A percentile compares a stretch with the other conserved stretches of the same genome.
Conservation (phyloP, 1,284 basidiomycete genomes). For the Rhodotorula sp. region DNA sequence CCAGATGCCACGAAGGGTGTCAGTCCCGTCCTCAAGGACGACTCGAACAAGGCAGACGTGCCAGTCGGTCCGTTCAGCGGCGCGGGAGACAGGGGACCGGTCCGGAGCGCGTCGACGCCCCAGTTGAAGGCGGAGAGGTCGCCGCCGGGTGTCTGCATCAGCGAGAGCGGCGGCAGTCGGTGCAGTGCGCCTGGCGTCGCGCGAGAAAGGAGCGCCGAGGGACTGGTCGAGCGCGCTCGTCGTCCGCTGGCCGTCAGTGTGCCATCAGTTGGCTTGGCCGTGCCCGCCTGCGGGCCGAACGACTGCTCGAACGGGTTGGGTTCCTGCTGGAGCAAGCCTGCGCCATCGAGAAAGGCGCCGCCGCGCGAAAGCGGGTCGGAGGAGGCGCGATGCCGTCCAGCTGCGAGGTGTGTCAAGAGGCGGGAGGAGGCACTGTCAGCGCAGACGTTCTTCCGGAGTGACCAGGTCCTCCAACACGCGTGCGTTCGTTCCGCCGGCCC, state of each 20-base stretch:
- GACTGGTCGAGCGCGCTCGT: constrained; percentile 38
- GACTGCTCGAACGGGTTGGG: constrained; percentile 96
- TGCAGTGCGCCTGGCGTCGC: constrained; percentile 19
- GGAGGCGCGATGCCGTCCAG: constrained; percentile 31
- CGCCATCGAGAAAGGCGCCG: constrained; percentile 30
- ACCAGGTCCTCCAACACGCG: neutral
- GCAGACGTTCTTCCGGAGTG: neutral
- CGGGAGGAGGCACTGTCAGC: neutral
- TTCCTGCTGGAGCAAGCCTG: constrained; percentile 59
- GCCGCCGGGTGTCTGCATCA: constrained; percentile 27
- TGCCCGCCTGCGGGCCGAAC: constrained; percentile 56
- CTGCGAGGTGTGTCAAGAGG: neutral
- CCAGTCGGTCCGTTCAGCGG: constrained; percentile 85
- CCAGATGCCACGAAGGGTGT: constrained; percentile 30
- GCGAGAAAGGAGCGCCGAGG: constrained; percentile 28
- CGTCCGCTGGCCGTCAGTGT: constrained; percentile 21
- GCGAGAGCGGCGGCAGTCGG: constrained; percentile 27
- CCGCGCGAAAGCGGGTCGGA: constrained; percentile 40
- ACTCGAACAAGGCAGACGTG: constrained; percentile 61
- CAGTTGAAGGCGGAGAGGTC: constrained; percentile 59
- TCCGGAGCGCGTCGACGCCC: constrained; percentile 74
- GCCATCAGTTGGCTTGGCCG: constrained; percentile 47
- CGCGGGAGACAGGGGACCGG: constrained; percentile 88
- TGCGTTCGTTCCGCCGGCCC: neutral
- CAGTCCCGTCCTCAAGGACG: constrained; percentile 48